A percentile compares a stretch with the other conserved stretches of the same genome.
Evolutionary conservation across 495 filamentous ascomycete genomes (phyloP).

Genomic region (Pyronema domesticum): DNA sequence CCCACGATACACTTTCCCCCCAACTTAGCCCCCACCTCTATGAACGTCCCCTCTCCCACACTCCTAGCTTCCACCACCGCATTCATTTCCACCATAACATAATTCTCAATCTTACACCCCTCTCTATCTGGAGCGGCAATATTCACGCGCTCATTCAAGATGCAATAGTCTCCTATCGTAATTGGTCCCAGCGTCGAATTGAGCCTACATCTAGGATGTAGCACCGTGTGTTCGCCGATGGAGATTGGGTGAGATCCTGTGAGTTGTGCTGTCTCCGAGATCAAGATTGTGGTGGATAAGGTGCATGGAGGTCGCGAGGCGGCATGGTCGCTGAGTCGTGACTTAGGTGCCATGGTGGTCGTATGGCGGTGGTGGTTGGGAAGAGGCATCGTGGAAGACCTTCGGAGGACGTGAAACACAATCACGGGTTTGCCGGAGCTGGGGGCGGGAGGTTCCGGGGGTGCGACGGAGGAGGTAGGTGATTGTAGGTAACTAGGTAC

Average conservation of each 20-base stretch:
- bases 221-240: conserved; percentile 51
- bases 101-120: conserved; percentile 32
- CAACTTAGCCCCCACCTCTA: conserved; percentile 43
- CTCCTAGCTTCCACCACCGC: conserved; percentile 43
- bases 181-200: conserved; percentile 52
- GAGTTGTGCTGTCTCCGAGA: conserved; percentile 58
- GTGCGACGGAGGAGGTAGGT: too few species aligned
- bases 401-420: too few species aligned
- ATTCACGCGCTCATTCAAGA: conserved; percentile 53
- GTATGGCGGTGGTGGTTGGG: too few species aligned
- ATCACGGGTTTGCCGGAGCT: too few species aligned
- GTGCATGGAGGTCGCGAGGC: conserved; percentile 47
- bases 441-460: too few species aligned
- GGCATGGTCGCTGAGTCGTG: conserved; percentile 27
- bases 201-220: conserved; percentile 64
- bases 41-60: conserved; percentile 42
- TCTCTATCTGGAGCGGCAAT: conserved; percentile 35
- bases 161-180: conserved; percentile 51
- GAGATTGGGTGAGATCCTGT: conserved; percentile 54
- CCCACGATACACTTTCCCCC: conserved; percentile 47
- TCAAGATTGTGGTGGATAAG: conserved; percentile 49
- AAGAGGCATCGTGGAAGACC: too few species aligned
- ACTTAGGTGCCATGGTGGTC: conserved; percentile 16
- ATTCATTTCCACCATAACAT: conserved; percentile 43
- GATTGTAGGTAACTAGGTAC: too few species aligned